A percentile compares a stretch with the other conserved stretches of the same genome.
Evolutionary conservation across 495 filamentous ascomycete genomes (phyloP).

Genomic region (Chaetomium cochliodes): DNA sequence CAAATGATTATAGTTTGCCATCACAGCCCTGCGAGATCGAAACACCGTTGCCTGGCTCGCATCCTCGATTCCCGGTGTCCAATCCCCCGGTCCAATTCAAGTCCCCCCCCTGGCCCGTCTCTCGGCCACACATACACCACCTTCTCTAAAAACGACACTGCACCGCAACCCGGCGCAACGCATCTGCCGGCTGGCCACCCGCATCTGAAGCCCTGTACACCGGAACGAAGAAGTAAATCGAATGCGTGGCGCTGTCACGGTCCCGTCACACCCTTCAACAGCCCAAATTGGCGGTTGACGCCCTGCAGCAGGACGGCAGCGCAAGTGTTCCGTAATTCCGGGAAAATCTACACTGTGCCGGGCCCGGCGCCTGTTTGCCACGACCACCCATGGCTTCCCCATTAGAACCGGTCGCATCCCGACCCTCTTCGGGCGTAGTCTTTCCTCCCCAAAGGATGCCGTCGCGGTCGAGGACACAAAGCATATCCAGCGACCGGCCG

Average conservation of each 20-base stretch:
- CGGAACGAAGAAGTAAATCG: slow-evolving; percentile 14
- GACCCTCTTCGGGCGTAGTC: slow-evolving; percentile 39
- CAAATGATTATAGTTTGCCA: slow-evolving; percentile 11
- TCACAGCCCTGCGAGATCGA: slow-evolving; percentile 16
- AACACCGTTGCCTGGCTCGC: slow-evolving; percentile 6
- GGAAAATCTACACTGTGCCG: slow-evolving; percentile 16
- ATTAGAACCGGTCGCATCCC: slow-evolving; percentile 43
- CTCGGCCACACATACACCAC: background rate
- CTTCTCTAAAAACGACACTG: background rate
- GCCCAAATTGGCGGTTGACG: slow-evolving; percentile 13
- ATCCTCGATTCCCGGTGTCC: background rate
- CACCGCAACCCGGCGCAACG: background rate
- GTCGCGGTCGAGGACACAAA: slow-evolving; percentile 47
- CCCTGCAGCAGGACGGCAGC: slow-evolving; percentile 28
- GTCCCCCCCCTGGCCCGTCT: background rate
- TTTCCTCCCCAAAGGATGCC: slow-evolving; percentile 41
- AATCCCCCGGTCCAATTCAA: slow-evolving; percentile 6
- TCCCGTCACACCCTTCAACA: slow-evolving; percentile 14
- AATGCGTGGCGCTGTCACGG: slow-evolving; percentile 17
- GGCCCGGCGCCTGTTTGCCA: slow-evolving; percentile 15
- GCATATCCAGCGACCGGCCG: slow-evolving; percentile 56
- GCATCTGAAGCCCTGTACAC: slow-evolving; percentile 12
- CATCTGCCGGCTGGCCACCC: slow-evolving; percentile 14
- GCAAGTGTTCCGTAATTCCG: slow-evolving; percentile 19
- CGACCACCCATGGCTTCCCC: slow-evolving; percentile 27